phyloP scores from a whole-genome alignment of 345 rosid species.

The Citrus glauca region DNA sequence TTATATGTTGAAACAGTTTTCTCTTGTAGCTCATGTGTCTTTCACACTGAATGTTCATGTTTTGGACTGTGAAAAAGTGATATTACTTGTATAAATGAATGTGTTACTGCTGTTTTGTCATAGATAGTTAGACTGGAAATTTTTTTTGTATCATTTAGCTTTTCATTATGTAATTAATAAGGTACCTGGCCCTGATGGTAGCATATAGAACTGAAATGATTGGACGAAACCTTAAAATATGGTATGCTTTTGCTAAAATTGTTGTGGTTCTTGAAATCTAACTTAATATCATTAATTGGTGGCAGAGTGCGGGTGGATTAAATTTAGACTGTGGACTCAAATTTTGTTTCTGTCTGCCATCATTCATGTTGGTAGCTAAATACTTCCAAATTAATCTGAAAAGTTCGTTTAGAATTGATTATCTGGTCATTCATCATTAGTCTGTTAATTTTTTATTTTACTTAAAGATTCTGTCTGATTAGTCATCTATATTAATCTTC shows the following conservation, averaged over 20 bases:
- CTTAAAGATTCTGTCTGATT: not conserved
- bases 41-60: not conserved
- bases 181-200: not conserved
- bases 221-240: not conserved
- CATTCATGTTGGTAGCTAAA: not conserved
- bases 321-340: not conserved
- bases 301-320: not conserved
- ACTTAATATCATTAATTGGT: not conserved
- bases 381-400: not conserved
- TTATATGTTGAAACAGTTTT: not conserved
- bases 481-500: not conserved
- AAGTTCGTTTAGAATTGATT: not conserved
- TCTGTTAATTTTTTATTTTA: not conserved
- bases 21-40: not conserved
- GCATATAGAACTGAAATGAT: not conserved
- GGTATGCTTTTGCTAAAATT: not conserved
- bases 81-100: not conserved
- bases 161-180: not conserved
- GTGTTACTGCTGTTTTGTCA: not conserved
- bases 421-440: not conserved
- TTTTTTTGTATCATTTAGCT: not conserved
- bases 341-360: not conserved
- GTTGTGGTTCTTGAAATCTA: not conserved
- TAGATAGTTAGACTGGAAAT: not conserved
- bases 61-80: not conserved